A percentile compares a stretch with the other conserved stretches of the same genome.
Evolutionary conservation across 2,329 filamentous ascomycete genomes (phyloP).

Genomic region (Sporothrix luriei): DNA sequence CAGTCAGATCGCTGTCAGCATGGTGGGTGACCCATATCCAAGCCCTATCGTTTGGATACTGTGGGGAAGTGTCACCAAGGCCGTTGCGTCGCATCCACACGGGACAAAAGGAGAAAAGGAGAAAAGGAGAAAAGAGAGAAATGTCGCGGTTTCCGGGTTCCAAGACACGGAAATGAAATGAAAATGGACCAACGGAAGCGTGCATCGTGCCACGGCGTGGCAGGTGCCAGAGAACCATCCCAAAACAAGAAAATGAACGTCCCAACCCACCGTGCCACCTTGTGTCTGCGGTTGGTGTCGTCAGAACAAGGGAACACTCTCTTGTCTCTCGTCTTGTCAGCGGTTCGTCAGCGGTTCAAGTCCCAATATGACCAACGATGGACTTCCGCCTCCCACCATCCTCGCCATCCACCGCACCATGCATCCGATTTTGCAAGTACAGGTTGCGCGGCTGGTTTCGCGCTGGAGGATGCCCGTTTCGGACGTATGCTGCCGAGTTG

Average conservation of each 20-base stretch:
- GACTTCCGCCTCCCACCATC: too few relatives aligned
- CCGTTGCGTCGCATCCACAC: neutral
- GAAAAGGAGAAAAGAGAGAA: conserved; percentile 13
- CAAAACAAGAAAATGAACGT: neutral
- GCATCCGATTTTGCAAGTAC: neutral
- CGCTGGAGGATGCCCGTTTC: neutral
- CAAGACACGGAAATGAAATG: neutral
- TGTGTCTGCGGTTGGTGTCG: neutral
- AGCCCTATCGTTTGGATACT: neutral
- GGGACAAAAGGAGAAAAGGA: conserved; percentile 4
- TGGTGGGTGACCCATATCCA: neutral
- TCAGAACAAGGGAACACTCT: neutral
- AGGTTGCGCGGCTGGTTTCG: neutral
- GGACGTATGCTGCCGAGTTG: conserved; percentile 22
- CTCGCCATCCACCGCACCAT: neutral
- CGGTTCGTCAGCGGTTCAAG: neutral
- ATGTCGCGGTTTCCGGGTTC: neutral
- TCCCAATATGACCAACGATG: too few relatives aligned
- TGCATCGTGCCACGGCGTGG: too few relatives aligned
- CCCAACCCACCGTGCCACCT: neutral
- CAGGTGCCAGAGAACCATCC: neutral
- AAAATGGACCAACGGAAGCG: neutral
- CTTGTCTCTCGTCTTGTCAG: too few relatives aligned
- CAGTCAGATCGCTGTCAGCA: conserved; percentile 29
- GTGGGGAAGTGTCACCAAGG: neutral